Base-by-base conservation (phyloP, 371 early-diverging fungal species). In the Mortierella polycephala region DNA sequence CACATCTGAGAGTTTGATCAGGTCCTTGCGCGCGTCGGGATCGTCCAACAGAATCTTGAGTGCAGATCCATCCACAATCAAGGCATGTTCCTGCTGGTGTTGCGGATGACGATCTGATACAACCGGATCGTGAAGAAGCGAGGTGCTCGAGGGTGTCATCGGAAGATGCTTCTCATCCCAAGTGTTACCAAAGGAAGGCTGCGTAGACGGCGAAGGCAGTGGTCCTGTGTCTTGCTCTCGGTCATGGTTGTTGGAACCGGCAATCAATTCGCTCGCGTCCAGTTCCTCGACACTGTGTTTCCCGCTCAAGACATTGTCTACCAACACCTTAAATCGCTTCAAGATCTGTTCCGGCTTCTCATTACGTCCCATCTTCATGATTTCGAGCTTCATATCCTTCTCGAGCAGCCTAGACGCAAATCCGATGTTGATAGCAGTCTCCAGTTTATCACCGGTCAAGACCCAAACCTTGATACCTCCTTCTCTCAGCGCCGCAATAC, bases 401-500 rank as follows among this genome's bases (percentile, higher is more conserved):
- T 91, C 89, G 18, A 98, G 80, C 40, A 98, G 79, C 54, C 92
- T 92, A 60, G 93, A 93, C 0, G 95, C 91, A 82, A 96, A 97
- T 0, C 97, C 98, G 79, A 98, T 96, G 82, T 96, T 96, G 84
- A 97, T 96, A n/a, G 99, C 99, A 0, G 99, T 99, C 83, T 99
- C 99, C 83, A 97, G 83, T 84, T 99, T 99, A 84, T 99, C 99
- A 53, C 99, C 99, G 4, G 99, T 99, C 62, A 99, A 82, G 41
- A 99, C 99, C 99, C 99, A 99, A 44, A 99, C 89, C 77, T 96
- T 95, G 80, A 99, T 96, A 1, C 98, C 98, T 1, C 98, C 97
- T 37, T 91, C 86, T 13, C 92, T 85, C 7, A 99, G 85, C 8
- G 90, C 83, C 18, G 89, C 91, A 56, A 99, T 96, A 41, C 95